Percentiles rank a stretch among this genome's conserved stretches.
Evolutionary conservation across 78 protist species (phyloP).

Genomic region (Capsaspora owczarzaki): DNA sequence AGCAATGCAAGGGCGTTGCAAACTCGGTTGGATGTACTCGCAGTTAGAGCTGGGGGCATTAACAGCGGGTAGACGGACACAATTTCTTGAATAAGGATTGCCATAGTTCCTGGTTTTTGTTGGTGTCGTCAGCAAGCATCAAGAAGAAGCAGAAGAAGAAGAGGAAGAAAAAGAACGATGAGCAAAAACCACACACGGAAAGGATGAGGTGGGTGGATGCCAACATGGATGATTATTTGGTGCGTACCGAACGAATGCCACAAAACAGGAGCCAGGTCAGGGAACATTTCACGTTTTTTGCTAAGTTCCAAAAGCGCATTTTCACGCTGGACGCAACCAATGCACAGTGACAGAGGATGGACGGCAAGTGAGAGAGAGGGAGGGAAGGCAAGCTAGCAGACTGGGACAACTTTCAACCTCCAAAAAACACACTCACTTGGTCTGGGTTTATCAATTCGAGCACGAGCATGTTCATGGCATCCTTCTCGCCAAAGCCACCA

Average conservation of each 20-base stretch:
- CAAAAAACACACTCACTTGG: too few relatives aligned
- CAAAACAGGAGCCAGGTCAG: slow-evolving; percentile 93
- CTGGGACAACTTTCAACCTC: too few relatives aligned
- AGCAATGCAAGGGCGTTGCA: slow-evolving; percentile 97
- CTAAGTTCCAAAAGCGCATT: slow-evolving; percentile 84
- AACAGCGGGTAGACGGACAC: slow-evolving; percentile 92
- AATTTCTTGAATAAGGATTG: slow-evolving; percentile 94
- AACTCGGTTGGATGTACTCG: slow-evolving; percentile 86
- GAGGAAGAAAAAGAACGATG: background rate
- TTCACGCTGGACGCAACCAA: slow-evolving; percentile 48
- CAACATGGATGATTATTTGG: too few relatives aligned
- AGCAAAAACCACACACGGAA: background rate
- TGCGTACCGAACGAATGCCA: slow-evolving; percentile 79
- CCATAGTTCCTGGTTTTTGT: slow-evolving; percentile 85
- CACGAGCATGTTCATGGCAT: background rate
- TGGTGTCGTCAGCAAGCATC: too few relatives aligned
- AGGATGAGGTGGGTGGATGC: background rate
- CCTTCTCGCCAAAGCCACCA: too few relatives aligned
- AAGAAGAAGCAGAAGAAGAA: background rate
- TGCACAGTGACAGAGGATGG: too few relatives aligned
- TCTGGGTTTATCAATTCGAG: background rate
- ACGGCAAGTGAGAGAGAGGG: too few relatives aligned
- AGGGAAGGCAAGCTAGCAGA: too few relatives aligned
- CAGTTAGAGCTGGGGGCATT: slow-evolving; percentile 86
- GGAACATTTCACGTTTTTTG: slow-evolving; percentile 81